Conservation (phyloP, 805 yeast species). For the Candida sakaeoensis region DNA sequence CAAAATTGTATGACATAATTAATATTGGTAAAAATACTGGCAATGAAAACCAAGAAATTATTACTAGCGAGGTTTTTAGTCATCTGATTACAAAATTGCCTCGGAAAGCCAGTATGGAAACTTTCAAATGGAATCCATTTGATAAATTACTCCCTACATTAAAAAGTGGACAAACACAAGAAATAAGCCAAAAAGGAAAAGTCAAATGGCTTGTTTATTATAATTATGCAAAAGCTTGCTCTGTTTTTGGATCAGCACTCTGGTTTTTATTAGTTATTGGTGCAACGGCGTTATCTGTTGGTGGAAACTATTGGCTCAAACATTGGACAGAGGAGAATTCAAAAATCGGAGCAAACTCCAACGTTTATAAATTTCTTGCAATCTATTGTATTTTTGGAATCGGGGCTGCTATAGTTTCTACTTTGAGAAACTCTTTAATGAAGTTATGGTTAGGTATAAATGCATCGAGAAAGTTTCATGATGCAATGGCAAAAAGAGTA, state of each 20-base stretch:
- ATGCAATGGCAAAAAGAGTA: slow-evolving; percentile 51
- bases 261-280: slow-evolving; percentile 23
- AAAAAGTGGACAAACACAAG: slow-evolving; percentile 39
- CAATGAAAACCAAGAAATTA: neutral
- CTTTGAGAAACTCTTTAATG: slow-evolving; percentile 45
- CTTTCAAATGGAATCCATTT: slow-evolving; percentile 45
- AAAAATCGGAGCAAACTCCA: slow-evolving; percentile 35
- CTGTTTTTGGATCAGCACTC: slow-evolving; percentile 43
- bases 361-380: slow-evolving; percentile 45
- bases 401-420: slow-evolving; percentile 45
- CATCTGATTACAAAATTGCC: neutral
- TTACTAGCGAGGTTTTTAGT: neutral
- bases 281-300: slow-evolving; percentile 30
- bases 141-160: slow-evolving; percentile 25
- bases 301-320: slow-evolving; percentile 62
- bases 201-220: slow-evolving; percentile 52
- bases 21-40: slow-evolving; percentile 28
- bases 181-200: slow-evolving; percentile 53
- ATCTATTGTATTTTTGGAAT: slow-evolving; percentile 57
- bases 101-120: slow-evolving; percentile 53
- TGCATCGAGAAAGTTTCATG: slow-evolving; percentile 55
- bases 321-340: slow-evolving; percentile 61
- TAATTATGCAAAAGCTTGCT: slow-evolving; percentile 59
- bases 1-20: slow-evolving; percentile 27
- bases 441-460: slow-evolving; percentile 52